Percentiles rank a stretch among this genome's conserved stretches.
Evolutionary conservation across 768 basidiomycete species (phyloP).

Genomic region (Polyporus arcularius): DNA sequence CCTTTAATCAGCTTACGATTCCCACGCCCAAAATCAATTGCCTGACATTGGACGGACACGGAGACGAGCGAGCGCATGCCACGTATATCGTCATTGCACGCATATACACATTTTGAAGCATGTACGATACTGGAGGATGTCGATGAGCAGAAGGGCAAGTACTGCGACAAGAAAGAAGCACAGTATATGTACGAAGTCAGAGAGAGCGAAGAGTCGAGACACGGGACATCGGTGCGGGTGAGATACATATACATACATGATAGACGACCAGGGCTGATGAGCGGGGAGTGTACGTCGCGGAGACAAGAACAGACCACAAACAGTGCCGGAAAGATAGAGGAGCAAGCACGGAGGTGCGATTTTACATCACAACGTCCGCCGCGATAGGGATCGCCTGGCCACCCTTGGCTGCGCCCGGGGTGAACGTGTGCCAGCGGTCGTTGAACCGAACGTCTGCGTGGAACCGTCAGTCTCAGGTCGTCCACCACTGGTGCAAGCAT

Average conservation of each 20-base stretch:
- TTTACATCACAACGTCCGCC: conserved; percentile 43
- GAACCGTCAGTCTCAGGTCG: not conserved
- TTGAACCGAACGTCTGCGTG: conserved; percentile 86
- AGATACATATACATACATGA: not conserved
- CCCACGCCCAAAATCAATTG: too few species aligned
- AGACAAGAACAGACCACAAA: not conserved
- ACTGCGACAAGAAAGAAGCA: too few species aligned
- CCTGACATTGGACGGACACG: too few species aligned
- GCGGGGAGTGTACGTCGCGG: not conserved
- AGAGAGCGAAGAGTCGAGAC: too few species aligned
- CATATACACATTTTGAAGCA: too few species aligned
- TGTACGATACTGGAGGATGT: too few species aligned
- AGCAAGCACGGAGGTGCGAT: not conserved
- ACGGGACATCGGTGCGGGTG: too few species aligned
- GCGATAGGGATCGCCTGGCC: conserved; percentile 71
- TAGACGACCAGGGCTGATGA: not conserved
- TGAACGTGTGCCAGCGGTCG: conserved; percentile 93
- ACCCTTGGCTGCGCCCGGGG: conserved; percentile 86
- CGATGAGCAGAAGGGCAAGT: too few species aligned
- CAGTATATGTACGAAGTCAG: too few species aligned
- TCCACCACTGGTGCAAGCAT: not conserved
- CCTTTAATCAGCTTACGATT: too few species aligned
- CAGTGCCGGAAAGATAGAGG: not conserved
- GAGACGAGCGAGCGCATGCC: too few species aligned
- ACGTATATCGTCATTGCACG: too few species aligned